Evolutionary conservation across 2,329 filamentous ascomycete species (phyloP).

Genomic region (Colletotrichum cereale): DNA sequence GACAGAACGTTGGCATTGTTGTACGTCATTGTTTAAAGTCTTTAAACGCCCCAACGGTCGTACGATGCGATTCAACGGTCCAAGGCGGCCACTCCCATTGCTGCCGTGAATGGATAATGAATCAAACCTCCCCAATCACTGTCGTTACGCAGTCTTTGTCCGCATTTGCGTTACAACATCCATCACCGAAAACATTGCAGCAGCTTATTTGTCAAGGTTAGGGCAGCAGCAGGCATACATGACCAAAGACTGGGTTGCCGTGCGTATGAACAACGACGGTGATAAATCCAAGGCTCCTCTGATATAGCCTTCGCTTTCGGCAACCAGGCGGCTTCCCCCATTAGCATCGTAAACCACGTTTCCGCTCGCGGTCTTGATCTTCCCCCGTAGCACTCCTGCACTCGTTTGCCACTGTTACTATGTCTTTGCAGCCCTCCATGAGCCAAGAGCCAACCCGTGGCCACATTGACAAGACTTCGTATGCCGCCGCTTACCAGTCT

Average conservation of each 20-base stretch:
- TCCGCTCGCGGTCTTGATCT: neutral
- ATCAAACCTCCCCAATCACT: neutral
- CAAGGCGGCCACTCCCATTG: neutral
- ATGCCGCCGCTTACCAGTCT: conserved; percentile 36
- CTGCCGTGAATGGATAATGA: neutral
- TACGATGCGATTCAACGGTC: neutral
- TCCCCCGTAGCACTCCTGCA: neutral
- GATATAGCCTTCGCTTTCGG: neutral
- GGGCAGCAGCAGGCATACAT: neutral
- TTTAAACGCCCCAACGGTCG: neutral
- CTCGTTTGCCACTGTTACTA: neutral
- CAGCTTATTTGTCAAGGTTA: neutral
- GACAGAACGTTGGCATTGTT: neutral
- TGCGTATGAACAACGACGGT: neutral
- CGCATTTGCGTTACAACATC: neutral
- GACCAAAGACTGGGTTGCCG: neutral
- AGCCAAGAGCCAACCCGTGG: neutral
- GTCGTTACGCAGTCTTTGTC: neutral
- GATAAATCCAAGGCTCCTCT: neutral
- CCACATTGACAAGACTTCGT: conserved; percentile 31
- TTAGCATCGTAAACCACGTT: neutral
- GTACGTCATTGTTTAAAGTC: neutral
- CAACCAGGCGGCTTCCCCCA: neutral
- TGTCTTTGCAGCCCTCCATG: neutral
- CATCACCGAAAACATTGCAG: neutral